Evolutionary conservation across 257 asterid species (phyloP), one percentile per base, ranked within the genome.

Genomic region (Anisodus tanguticus): DNA sequence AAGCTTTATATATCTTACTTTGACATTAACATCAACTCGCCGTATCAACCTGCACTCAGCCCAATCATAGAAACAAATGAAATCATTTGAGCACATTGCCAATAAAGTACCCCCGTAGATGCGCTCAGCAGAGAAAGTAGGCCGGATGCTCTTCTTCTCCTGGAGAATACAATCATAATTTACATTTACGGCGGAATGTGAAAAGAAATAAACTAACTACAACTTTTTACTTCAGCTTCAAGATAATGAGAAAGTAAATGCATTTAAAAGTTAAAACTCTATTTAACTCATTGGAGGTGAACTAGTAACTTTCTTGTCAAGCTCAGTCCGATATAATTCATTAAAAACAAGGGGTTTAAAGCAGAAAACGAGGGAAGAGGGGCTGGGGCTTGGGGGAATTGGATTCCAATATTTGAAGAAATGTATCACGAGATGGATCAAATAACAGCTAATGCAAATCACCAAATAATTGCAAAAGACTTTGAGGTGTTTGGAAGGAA

Each of bases 101-200:
- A 95, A 88, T 83, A 95, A 88, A 88, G 83, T 90, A 77, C 99
- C 99, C 45, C 99, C 99, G 84, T 85, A 92, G 70, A 95, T 90
- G 87, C 85, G 99, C 89, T 95, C 99, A 54, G 95, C 99, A 62
- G 99, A 94, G 89, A 95, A 95, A 26, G 98, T 89, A 35, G 98
- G 99, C 3, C 98, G 98, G 84, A 95, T 92, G 88, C 96, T 95
- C 92, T 94, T 95, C 94, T 93, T 95, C 91, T 94, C 99, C 99
- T 95, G 96, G 79, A 90, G 86, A 85, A 77, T 83, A 87, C 55
- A 39, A 62, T 22, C 86, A 88, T 82, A 79, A 68, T 71, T 84
- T 53, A 78, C 64, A 12, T 53, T 51, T 77, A 13, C 13, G 64
- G 26, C 82, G 31, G 82, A 53, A 77, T 77, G 10, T 77, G 82